These are phyloP conservation scores for Cornus suecica DNA, from an alignment of 148 eudicot species.

Conservation along the genomic window DNA sequence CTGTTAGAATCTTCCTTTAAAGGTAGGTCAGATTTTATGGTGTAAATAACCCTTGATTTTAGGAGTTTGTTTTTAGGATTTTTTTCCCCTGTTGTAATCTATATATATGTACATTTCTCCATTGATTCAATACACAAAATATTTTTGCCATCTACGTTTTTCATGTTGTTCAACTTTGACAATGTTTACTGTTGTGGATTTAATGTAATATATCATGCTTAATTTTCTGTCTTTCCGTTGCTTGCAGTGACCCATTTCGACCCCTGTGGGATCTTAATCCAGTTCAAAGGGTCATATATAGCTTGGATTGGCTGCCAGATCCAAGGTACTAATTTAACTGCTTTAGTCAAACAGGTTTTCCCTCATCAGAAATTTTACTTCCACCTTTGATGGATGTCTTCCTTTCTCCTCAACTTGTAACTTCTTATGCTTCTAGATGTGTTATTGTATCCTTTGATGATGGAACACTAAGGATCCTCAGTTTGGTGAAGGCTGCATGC, in stretches of 20 bases:
- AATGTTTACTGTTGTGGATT: background rate
- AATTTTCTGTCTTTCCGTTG: conserved; percentile 10
- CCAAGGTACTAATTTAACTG: conserved; percentile 54
- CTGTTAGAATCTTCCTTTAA: too few relatives aligned
- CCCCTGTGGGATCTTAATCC: conserved; percentile 75
- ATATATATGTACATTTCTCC: too few relatives aligned
- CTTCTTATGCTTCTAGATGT: conserved; percentile 46
- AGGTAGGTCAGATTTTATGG: too few relatives aligned
- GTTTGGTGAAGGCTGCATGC: conserved; percentile 55
- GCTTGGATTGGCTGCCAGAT: conserved; percentile 89
- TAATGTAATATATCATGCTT: background rate
- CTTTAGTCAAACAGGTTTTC: conserved; percentile 2
- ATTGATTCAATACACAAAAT: too few relatives aligned
- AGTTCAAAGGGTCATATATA: conserved; percentile 44
- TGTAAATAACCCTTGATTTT: too few relatives aligned
- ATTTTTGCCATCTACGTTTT: too few relatives aligned
- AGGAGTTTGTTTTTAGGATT: too few relatives aligned
- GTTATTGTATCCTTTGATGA: conserved; percentile 64
- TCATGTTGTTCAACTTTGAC: background rate
- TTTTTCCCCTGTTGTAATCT: too few relatives aligned
- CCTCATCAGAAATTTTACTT: background rate
- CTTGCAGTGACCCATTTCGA: conserved; percentile 79
- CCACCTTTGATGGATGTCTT: background rate
- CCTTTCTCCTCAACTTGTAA: conserved; percentile 15
- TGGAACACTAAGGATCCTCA: conserved; percentile 64